phyloP scores from a whole-genome alignment of 805 yeast genomes.

The Lipomyces sp. region DNA sequence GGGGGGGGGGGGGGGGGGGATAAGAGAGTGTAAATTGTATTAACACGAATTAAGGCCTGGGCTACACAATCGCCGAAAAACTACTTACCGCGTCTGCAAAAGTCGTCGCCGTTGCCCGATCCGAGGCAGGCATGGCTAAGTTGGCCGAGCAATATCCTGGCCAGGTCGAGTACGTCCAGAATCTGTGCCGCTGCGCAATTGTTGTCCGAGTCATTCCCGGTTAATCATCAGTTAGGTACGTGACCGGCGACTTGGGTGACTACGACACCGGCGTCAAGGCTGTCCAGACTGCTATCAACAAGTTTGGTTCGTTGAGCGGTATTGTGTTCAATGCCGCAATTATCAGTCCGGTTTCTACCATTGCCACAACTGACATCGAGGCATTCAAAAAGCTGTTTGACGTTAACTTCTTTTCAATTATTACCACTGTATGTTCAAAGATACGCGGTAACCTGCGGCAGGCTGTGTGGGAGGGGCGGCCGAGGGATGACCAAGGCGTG shows the following conservation, averaged over 20 bases:
- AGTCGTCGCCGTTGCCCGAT: slow-evolving; percentile 76
- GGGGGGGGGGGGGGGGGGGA: too few species aligned
- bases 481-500: background rate
- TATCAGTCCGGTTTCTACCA: slow-evolving; percentile 71
- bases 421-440: slow-evolving; percentile 45
- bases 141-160: slow-evolving; percentile 51
- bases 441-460: too few species aligned
- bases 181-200: slow-evolving; percentile 7
- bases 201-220: slow-evolving; percentile 1
- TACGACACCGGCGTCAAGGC: slow-evolving; percentile 46
- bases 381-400: slow-evolving; percentile 72
- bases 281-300: slow-evolving; percentile 51
- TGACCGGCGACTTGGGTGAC: slow-evolving; percentile 61
- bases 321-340: slow-evolving; percentile 75
- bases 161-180: slow-evolving; percentile 37
- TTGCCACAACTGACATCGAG: slow-evolving; percentile 55
- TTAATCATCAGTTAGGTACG: slow-evolving; percentile 36
- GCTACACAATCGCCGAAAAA: slow-evolving; percentile 68
- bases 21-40: background rate
- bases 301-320: slow-evolving; percentile 58
- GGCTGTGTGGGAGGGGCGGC: background rate
- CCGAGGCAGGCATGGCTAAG: slow-evolving; percentile 53
- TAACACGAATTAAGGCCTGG: slow-evolving; percentile 60
- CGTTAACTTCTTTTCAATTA: slow-evolving; percentile 76
- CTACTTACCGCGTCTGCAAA: slow-evolving; percentile 50